Percentiles rank a stretch among this genome's conserved stretches.
Evolutionary conservation across 495 filamentous ascomycete genomes (phyloP).

Genomic region (Astrothelium macrocarpum): DNA sequence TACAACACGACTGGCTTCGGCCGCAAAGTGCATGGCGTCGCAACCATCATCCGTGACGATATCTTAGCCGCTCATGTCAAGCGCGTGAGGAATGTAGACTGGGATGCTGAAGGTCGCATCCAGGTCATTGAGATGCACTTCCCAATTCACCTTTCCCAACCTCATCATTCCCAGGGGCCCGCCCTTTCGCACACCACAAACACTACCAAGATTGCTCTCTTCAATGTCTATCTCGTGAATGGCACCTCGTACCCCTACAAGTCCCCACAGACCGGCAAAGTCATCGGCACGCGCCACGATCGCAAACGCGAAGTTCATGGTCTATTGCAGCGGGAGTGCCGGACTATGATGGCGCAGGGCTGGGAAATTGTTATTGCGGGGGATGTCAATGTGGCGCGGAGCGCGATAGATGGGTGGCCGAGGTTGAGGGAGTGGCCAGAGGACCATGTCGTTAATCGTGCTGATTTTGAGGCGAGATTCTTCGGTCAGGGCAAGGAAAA

Average conservation of each 20-base stretch:
- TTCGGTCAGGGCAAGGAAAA: slow-evolving; percentile 22
- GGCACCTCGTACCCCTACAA: slow-evolving; percentile 41
- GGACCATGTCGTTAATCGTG: slow-evolving; percentile 40
- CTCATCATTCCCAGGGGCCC: neutral
- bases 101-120: slow-evolving; percentile 46
- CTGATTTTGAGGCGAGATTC: slow-evolving; percentile 41
- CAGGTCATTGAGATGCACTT: slow-evolving; percentile 31
- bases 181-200: neutral
- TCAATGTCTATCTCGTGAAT: slow-evolving; percentile 46
- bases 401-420: slow-evolving; percentile 35
- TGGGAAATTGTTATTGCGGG: slow-evolving; percentile 38
- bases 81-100: slow-evolving; percentile 29
- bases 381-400: slow-evolving; percentile 42
- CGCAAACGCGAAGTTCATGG: slow-evolving; percentile 40
- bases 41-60: slow-evolving; percentile 38
- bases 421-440: slow-evolving; percentile 32
- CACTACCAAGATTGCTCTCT: slow-evolving; percentile 28
- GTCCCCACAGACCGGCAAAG: slow-evolving; percentile 31
- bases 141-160: neutral
- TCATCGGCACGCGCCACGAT: slow-evolving; percentile 39
- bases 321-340: slow-evolving; percentile 34
- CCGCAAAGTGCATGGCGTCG: slow-evolving; percentile 44
- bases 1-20: slow-evolving; percentile 41
- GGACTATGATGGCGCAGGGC: slow-evolving; percentile 28
- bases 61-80: slow-evolving; percentile 20